Conservation (phyloP, 2,329 filamentous ascomycete species). For the Neofusicoccum cordaticola region DNA sequence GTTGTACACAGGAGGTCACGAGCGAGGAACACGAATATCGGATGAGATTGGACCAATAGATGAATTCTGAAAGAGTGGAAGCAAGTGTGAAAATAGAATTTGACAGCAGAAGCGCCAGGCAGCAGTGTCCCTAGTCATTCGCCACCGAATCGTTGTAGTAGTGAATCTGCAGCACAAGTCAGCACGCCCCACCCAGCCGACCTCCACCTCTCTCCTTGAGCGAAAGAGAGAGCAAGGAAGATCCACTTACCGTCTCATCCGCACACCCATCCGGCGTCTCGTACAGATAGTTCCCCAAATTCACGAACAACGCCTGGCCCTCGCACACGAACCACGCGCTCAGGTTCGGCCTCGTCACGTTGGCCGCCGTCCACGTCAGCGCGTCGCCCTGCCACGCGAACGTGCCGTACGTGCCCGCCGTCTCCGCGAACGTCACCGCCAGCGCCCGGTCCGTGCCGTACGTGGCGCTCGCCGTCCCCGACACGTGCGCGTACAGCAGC, state of each 20-base stretch:
- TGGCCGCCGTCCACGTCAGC: slow-evolving; percentile 52
- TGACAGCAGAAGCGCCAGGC: too few species aligned
- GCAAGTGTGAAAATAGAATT: too few species aligned
- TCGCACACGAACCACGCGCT: slow-evolving; percentile 60
- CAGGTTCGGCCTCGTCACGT: slow-evolving; percentile 52
- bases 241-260: slow-evolving; percentile 49
- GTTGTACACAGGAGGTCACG: too few species aligned
- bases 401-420: slow-evolving; percentile 54
- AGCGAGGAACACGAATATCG: too few species aligned
- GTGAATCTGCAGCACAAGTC: slow-evolving; percentile 26
- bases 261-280: slow-evolving; percentile 57
- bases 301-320: slow-evolving; percentile 54
- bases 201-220: too few species aligned
- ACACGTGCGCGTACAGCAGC: slow-evolving; percentile 33
- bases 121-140: slow-evolving; percentile 20
- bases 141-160: slow-evolving; percentile 38
- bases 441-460: slow-evolving; percentile 38
- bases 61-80: too few species aligned
- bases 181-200: background rate
- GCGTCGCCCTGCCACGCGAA: slow-evolving; percentile 60
- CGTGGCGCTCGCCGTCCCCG: slow-evolving; percentile 20
- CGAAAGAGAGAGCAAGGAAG: too few species aligned
- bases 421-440: slow-evolving; percentile 50
- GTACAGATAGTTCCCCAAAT: slow-evolving; percentile 59
- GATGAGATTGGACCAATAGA: too few species aligned